Percentiles rank a stretch among this genome's conserved stretches.
Conservation (phyloP, 1,284 basidiomycete species). For the Cryptococcus sp. region DNA sequence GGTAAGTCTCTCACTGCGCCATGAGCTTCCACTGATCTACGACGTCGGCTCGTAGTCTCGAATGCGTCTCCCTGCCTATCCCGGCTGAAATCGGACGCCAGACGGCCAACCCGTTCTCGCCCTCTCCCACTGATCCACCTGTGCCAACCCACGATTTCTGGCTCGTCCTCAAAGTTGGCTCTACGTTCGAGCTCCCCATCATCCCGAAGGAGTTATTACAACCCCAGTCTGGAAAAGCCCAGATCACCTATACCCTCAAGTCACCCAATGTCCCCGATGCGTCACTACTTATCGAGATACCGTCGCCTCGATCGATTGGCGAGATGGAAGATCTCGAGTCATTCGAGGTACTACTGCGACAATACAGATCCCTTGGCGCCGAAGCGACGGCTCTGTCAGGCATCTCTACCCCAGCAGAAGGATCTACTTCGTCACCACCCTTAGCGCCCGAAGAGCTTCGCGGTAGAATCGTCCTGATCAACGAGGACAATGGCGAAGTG, state of each 20-base stretch:
- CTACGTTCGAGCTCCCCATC: conserved; percentile 48
- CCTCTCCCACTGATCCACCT: conserved; percentile 39
- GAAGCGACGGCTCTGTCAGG: conserved; percentile 33
- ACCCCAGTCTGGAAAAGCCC: conserved; percentile 18
- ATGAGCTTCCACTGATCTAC: background rate
- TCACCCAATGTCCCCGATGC: conserved; percentile 39
- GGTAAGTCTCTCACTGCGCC: conserved; percentile 29
- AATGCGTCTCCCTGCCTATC: conserved; percentile 51
- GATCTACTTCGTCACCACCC: background rate
- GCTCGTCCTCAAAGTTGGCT: conserved; percentile 49
- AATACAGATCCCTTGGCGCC: conserved; percentile 60
- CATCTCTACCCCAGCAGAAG: conserved; percentile 20
- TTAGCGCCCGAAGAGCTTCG: conserved; percentile 57
- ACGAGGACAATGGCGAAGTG: conserved; percentile 72
- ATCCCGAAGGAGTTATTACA: conserved; percentile 37
- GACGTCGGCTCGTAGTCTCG: conserved; percentile 32
- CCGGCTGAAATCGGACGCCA: conserved; percentile 46
- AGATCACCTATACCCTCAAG: conserved; percentile 39
- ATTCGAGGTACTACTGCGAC: conserved; percentile 67
- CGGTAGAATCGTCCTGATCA: conserved; percentile 70
- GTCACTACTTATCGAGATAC: conserved; percentile 55
- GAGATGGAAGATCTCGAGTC: conserved; percentile 65
- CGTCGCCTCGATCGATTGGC: conserved; percentile 48
- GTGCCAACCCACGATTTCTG: conserved; percentile 52
- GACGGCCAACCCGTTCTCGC: conserved; percentile 52